Evolutionary conservation across 352 stramenopile species (phyloP).

Genomic region (Globisporangium orthogonon): DNA sequence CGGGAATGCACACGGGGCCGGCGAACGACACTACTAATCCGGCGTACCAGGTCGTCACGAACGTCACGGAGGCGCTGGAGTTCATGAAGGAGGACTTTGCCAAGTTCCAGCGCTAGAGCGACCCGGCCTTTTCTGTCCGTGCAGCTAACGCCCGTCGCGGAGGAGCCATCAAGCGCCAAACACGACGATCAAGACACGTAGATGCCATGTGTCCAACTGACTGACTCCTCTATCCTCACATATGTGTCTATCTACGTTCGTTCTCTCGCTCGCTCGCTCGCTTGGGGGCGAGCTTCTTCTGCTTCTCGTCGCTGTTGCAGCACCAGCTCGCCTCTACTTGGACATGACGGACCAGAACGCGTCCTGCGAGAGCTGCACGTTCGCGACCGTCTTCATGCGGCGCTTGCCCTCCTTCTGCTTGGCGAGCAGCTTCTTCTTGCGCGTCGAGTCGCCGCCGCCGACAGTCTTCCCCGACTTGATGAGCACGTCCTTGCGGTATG

Average conservation of each 20-base stretch:
- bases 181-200: not conserved
- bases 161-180: not conserved
- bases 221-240: not conserved
- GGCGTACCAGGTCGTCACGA: slow-evolving; percentile 66
- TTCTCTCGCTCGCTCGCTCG: not conserved
- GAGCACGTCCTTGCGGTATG: slow-evolving; percentile 96
- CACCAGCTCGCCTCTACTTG: slow-evolving; percentile 26
- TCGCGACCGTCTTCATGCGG: slow-evolving; percentile 94
- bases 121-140: too few relatives aligned
- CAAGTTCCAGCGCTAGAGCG: slow-evolving; percentile 5
- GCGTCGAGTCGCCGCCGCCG: slow-evolving; percentile 93
- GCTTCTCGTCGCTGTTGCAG: too few relatives aligned
- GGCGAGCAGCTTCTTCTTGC: slow-evolving; percentile 99
- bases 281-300: not conserved
- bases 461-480: slow-evolving; percentile 95
- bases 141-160: too few relatives aligned
- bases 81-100: slow-evolving; percentile 79
- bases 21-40: slow-evolving; percentile 58
- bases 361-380: slow-evolving; percentile 95
- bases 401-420: slow-evolving; percentile 99
- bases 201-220: not conserved
- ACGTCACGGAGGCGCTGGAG: slow-evolving; percentile 55
- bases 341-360: slow-evolving; percentile 98
- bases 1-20: slow-evolving; percentile 71
- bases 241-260: not conserved